Percentiles rank a stretch among this genome's conserved stretches.
Conservation (phyloP, 345 rosid genomes). For the Erodium maritimum region DNA sequence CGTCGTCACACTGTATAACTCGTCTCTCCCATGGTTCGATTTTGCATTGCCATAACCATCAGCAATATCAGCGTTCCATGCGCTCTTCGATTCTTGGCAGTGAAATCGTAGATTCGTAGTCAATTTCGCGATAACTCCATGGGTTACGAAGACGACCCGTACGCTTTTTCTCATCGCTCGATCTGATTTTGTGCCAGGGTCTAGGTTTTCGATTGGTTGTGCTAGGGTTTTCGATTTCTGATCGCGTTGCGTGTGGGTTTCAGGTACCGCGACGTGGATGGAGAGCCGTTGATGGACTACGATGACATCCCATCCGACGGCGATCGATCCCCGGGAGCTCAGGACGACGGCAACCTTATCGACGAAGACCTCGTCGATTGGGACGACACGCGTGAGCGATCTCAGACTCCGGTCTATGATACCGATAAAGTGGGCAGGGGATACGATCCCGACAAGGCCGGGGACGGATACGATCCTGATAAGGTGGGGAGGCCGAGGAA, state of each 20-base stretch:
- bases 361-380: constrained; percentile 39
- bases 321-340: constrained; percentile 44
- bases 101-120: not conserved
- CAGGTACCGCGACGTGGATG: constrained; percentile 88
- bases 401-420: constrained; percentile 55
- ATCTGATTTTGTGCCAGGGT: not conserved
- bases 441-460: no score
- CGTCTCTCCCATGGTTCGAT: no score
- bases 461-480: constrained; percentile 52
- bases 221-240: constrained; percentile 21
- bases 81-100: not conserved
- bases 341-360: constrained; percentile 27
- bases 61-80: no score
- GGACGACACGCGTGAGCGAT: constrained; percentile 35
- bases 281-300: constrained; percentile 89
- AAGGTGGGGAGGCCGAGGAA: constrained; percentile 45
- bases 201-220: not conserved
- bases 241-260: not conserved
- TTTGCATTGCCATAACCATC: no score
- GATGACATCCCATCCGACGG: constrained; percentile 61
- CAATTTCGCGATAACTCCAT: constrained; percentile 14
- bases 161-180: constrained; percentile 11
- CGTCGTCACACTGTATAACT: no score
- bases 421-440: constrained; percentile 25
- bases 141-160: constrained; percentile 80